phyloP scores from a whole-genome alignment of 2,329 filamentous ascomycete species.

The Monosporascus ibericus region DNA sequence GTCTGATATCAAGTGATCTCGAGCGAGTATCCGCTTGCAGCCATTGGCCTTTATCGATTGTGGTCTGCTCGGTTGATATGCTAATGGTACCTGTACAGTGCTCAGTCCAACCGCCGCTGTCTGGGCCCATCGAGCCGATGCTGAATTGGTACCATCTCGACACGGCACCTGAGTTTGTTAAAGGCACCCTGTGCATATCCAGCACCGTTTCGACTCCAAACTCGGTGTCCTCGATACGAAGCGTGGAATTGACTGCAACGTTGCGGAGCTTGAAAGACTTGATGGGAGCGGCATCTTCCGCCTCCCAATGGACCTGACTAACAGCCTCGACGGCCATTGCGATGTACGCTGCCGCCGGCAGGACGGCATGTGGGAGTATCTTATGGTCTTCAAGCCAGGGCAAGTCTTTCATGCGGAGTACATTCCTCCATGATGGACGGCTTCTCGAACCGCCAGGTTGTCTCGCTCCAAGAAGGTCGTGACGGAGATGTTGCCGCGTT shows the following conservation, averaged over 20 bases:
- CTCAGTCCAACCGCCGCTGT: slow-evolving; percentile 3
- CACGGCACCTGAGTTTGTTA: not conserved
- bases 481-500: not conserved
- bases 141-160: slow-evolving; percentile 7
- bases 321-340: slow-evolving; percentile 5
- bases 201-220: slow-evolving; percentile 7
- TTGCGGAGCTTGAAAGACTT: slow-evolving; percentile 6
- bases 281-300: slow-evolving; percentile 1
- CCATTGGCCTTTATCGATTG: not conserved
- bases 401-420: slow-evolving; percentile 2
- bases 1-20: slow-evolving; percentile 3
- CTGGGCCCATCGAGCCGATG: slow-evolving; percentile 4
- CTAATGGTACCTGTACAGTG: slow-evolving; percentile 4
- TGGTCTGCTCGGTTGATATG: not conserved
- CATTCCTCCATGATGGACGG: slow-evolving; percentile 1
- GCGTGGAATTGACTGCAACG: slow-evolving; percentile 5
- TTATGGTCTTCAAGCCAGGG: slow-evolving; percentile 3
- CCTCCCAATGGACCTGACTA: slow-evolving; percentile 2
- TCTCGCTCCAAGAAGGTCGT: slow-evolving; percentile 1
- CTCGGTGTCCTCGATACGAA: slow-evolving; percentile 4
- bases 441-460: not conserved
- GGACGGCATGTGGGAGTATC: not conserved
- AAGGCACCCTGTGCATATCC: slow-evolving; percentile 5
- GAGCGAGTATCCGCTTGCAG: not conserved
- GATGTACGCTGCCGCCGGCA: slow-evolving; percentile 3